Evolutionary conservation across 805 yeast genomes (phyloP).

Genomic region (Zygotorulaspora florentina): DNA sequence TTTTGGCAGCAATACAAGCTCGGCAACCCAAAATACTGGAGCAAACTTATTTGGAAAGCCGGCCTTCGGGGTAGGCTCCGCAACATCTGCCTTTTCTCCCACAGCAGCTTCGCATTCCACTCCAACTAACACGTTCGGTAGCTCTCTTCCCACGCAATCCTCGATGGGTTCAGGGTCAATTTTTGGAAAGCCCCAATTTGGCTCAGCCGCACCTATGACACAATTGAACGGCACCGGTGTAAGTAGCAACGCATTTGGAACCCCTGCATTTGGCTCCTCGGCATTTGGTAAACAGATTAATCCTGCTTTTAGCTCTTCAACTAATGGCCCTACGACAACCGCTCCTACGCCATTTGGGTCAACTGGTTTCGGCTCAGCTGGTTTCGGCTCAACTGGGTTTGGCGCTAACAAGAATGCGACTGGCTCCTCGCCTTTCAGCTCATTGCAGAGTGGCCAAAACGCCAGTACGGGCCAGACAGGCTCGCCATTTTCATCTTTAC

Average conservation of each 20-base stretch:
- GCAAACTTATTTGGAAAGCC: slow-evolving; percentile 19
- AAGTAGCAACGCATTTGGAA: slow-evolving; percentile 15
- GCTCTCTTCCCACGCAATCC: slow-evolving; percentile 1
- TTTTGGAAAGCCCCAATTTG: slow-evolving; percentile 25
- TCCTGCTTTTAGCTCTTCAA: slow-evolving; percentile 15
- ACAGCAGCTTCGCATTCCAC: slow-evolving; percentile 1
- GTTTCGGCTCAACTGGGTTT: slow-evolving; percentile 8
- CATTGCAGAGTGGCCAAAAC: not conserved
- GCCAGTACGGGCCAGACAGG: not conserved
- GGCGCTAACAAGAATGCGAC: slow-evolving; percentile 7
- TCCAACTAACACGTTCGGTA: slow-evolving; percentile 7
- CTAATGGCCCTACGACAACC: slow-evolving; percentile 2
- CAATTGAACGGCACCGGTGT: slow-evolving; percentile 11
- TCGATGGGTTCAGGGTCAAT: slow-evolving; percentile 7
- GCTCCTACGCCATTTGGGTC: slow-evolving; percentile 2
- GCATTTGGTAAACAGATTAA: slow-evolving; percentile 21
- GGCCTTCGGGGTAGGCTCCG: slow-evolving; percentile 15
- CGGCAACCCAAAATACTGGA: slow-evolving; percentile 1
- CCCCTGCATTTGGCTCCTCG: slow-evolving; percentile 20
- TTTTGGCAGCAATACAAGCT: slow-evolving; percentile 16
- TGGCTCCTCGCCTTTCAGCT: slow-evolving; percentile 10
- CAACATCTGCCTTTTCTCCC: slow-evolving; percentile 24
- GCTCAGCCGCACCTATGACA: slow-evolving; percentile 7
- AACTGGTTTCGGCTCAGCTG: slow-evolving; percentile 5
- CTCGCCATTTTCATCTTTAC: slow-evolving; percentile 7